Percentiles rank a stretch among this genome's conserved stretches.
Conservation (phyloP, 768 basidiomycete species). For the Coprinopsis strossmayeri region DNA sequence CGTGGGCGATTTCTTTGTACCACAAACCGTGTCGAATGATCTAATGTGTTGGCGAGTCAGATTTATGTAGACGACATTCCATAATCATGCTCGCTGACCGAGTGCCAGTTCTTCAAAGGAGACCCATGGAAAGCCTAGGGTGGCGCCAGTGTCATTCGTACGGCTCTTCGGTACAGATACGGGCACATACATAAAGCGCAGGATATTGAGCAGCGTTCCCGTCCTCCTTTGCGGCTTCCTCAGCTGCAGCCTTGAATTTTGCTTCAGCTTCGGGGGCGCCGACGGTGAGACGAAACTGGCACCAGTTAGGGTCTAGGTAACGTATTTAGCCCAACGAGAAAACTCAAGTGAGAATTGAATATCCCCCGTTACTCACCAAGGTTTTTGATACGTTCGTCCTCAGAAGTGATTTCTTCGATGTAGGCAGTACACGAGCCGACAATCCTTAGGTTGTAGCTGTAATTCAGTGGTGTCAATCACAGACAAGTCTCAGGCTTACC, state of each 20-base stretch:
- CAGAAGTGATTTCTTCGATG: conserved; percentile 52
- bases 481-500: conserved; percentile 37
- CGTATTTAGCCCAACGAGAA: not conserved
- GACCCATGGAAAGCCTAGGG: conserved; percentile 65
- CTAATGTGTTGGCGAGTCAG: conserved; percentile 22
- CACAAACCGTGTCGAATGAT: conserved; percentile 71
- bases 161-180: not conserved
- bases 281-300: conserved; percentile 66
- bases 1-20: conserved; percentile 49
- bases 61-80: not conserved
- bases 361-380: conserved; percentile 30
- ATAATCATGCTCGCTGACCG: conserved; percentile 32
- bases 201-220: conserved; percentile 39
- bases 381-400: conserved; percentile 48
- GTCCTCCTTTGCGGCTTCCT: conserved; percentile 28
- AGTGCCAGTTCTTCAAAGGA: conserved; percentile 62
- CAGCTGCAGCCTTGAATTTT: conserved; percentile 45
- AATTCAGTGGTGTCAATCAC: not conserved
- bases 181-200: conserved; percentile 33
- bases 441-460: too few species aligned
- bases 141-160: not conserved
- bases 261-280: conserved; percentile 70
- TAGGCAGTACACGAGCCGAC: conserved; percentile 70
- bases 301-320: conserved; percentile 36
- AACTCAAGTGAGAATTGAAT: not conserved